These are phyloP conservation scores for Flammula alnicola DNA, from an alignment of 1,284 basidiomycete genomes.

Conservation along the genomic window DNA sequence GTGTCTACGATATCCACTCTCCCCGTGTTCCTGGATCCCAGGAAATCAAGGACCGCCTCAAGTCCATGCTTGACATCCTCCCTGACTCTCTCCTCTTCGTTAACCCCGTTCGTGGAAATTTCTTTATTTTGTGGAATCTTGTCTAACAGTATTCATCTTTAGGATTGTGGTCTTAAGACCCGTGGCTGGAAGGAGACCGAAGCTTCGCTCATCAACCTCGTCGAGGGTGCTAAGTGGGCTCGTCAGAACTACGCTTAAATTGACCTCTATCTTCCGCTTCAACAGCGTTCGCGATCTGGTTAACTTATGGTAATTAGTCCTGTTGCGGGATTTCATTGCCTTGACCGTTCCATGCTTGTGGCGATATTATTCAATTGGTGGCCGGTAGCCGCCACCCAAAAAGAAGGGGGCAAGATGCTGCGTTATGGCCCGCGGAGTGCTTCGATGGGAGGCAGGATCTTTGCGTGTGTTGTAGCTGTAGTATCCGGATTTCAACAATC, in stretches of 20 bases:
- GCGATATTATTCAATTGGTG: conserved; percentile 38
- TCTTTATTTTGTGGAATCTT: conserved; percentile 3
- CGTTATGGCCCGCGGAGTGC: conserved; percentile 43
- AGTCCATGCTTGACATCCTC: conserved; percentile 82
- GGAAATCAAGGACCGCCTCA: conserved; percentile 95
- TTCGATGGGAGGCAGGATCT: conserved; percentile 44
- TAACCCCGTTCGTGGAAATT: conserved; percentile 85
- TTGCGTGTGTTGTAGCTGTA: conserved; percentile 43
- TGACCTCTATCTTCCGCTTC: conserved; percentile 69
- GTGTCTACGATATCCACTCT: conserved; percentile 99
- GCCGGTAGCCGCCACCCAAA: conserved; percentile 20
- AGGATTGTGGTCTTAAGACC: conserved; percentile 90
- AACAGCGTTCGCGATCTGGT: conserved; percentile 73
- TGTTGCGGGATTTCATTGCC: conserved; percentile 25
- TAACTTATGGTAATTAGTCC: conserved; percentile 34
- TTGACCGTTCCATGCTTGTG: conserved; percentile 54
- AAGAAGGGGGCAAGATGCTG: conserved; percentile 36
- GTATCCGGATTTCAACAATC: conserved; percentile 69
- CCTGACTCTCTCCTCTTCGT: conserved; percentile 84
- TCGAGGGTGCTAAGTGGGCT: conserved; percentile 90
- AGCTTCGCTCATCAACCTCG: conserved; percentile 87
- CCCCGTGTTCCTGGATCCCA: conserved; percentile 94
- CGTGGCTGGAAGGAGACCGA: conserved; percentile 98
- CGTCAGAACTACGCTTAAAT: conserved; percentile 79
- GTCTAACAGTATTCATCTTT: conserved; percentile 15